phyloP scores from a whole-genome alignment of 2,329 filamentous ascomycete species.

The Fusarium paranaense region DNA sequence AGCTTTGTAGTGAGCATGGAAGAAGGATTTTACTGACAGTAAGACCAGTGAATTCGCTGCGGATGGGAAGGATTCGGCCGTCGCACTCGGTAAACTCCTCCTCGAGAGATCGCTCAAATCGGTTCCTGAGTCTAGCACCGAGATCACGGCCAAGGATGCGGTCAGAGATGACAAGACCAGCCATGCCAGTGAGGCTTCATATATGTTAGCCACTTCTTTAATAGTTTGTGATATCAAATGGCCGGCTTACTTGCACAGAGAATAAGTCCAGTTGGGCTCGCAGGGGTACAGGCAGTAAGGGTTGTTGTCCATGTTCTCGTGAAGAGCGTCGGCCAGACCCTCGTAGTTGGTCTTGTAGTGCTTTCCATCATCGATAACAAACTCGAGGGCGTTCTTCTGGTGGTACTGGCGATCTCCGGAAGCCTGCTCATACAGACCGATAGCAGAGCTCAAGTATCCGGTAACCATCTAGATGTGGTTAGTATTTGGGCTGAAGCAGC shows the following conservation, averaged over 20 bases:
- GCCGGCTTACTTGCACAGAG: constrained; percentile 17
- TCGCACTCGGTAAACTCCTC: constrained; percentile 23
- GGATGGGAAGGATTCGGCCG: constrained; percentile 19
- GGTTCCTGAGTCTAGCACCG: constrained; percentile 11
- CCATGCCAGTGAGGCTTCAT: constrained; percentile 15
- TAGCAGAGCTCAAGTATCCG: constrained; percentile 20
- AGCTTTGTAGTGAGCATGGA: background rate
- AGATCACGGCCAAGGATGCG: constrained; percentile 13
- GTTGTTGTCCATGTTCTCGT: constrained; percentile 28
- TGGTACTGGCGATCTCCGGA: constrained; percentile 26
- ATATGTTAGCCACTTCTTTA: background rate
- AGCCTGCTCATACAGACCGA: constrained; percentile 23
- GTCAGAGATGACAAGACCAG: constrained; percentile 19
- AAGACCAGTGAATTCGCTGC: constrained; percentile 15
- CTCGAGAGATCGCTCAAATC: constrained; percentile 16
- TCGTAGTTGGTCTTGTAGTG: constrained; percentile 33
- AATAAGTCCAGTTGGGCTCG: constrained; percentile 22
- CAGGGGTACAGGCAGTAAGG: constrained; percentile 19
- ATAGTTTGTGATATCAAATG: background rate
- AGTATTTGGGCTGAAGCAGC: background rate
- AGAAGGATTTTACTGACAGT: background rate
- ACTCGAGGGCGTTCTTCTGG: constrained; percentile 20
- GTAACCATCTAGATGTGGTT: constrained; percentile 23
- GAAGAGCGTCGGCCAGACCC: constrained; percentile 23
- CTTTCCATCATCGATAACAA: constrained; percentile 23